Evolutionary conservation across 2,329 filamentous ascomycete genomes (phyloP), one percentile per base, ranked within the genome.

Genomic region (Fonsecaea nubica): DNA sequence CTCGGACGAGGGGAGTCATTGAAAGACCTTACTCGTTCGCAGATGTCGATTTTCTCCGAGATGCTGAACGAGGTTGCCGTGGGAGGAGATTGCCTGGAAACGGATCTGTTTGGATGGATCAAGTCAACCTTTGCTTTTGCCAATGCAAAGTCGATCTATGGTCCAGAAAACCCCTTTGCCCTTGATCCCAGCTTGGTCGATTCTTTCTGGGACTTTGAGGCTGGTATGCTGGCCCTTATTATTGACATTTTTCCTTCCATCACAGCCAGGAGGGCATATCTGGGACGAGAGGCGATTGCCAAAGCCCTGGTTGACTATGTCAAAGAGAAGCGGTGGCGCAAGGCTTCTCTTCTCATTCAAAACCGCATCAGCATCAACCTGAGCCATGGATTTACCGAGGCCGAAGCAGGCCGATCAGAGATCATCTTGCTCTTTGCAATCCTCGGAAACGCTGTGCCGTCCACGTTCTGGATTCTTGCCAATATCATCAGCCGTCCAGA

Each of bases 381-480:
- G 0, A 63, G 73, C 18, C 71, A 77, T 58, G 75, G 76, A 0
- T 70, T 83, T 3, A 63, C 74, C 1, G 50, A 77, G 0, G 67
- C 69, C 25, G 80, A 82, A 65, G 78, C 79, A 3, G 80, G 79
- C 6, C 75, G 77, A 42, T 77, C 78, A 63, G 80, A 83, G 66
- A 76, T 80, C 56, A 81, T 77, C 10, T 76, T 76, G 1, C 76
- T 76, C 0, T 75, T 82, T 57, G 81, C 77, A 0, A 71, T 81
- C 35, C 71, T 83, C 1, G 76, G 77, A 18, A 83, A 81, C 59
- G 81, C 78, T 0, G 73, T 75, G 0, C 78, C 79, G 0, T 72
- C 79, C 0, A 64, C 76, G 0, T 82, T 82, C 68, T 83, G 81
- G 81, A 73, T 77, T 9, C 62, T 81, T 0, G 76, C 77, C 30